Conservation (phyloP, 495 filamentous ascomycete species). For the Amniculicola lignicola region DNA sequence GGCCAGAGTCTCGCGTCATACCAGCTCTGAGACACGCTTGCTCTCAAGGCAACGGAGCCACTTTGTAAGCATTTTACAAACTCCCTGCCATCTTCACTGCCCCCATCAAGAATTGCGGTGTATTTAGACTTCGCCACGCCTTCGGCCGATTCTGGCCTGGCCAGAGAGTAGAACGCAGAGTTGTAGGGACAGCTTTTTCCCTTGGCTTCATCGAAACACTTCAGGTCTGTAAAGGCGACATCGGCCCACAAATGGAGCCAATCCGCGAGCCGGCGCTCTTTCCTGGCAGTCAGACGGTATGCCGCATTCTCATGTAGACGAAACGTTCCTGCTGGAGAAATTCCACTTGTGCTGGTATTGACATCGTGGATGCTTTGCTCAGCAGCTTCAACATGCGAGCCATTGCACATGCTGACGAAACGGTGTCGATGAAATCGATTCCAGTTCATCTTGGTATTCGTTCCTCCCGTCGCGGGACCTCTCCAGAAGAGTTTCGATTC, state of each 20-base stretch:
- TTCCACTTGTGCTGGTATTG: background rate
- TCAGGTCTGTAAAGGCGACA: slow-evolving; percentile 36
- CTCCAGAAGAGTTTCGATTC: slow-evolving; percentile 61
- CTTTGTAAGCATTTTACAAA: slow-evolving; percentile 26
- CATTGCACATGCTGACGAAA: slow-evolving; percentile 68
- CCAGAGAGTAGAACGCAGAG: slow-evolving; percentile 30
- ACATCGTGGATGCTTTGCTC: slow-evolving; percentile 11
- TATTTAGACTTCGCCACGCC: slow-evolving; percentile 40
- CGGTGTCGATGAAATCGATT: slow-evolving; percentile 67
- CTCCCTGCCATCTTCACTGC: slow-evolving; percentile 38
- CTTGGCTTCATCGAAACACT: slow-evolving; percentile 33
- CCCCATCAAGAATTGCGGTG: slow-evolving; percentile 43
- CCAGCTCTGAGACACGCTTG: slow-evolving; percentile 44
- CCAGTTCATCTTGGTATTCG: slow-evolving; percentile 65
- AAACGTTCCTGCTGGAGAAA: slow-evolving; percentile 32
- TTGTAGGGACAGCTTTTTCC: slow-evolving; percentile 34
- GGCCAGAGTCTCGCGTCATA: slow-evolving; percentile 40
- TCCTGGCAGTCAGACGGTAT: slow-evolving; percentile 31
- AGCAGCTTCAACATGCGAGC: slow-evolving; percentile 51
- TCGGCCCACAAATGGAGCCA: slow-evolving; percentile 40
- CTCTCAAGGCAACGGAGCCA: slow-evolving; percentile 37
- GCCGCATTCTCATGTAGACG: slow-evolving; percentile 21
- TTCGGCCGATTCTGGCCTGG: slow-evolving; percentile 14
- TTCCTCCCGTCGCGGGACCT: slow-evolving; percentile 65
- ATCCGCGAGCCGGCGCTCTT: slow-evolving; percentile 3